phyloP scores from a whole-genome alignment of 352 stramenopile species.

The Thalassiosira livingstoniorum region DNA sequence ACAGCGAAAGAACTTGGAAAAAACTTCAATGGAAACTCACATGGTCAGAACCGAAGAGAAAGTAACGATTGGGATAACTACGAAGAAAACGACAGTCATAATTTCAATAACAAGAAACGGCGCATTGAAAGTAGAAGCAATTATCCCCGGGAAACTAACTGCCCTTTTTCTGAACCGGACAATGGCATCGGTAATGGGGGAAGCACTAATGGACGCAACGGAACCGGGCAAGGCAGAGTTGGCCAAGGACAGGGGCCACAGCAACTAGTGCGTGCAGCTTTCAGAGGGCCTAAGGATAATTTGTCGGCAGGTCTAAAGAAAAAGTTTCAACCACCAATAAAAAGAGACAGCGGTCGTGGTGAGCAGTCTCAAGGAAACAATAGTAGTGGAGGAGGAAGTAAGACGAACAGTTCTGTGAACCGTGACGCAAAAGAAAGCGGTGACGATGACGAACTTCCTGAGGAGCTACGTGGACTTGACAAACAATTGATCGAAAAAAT shows the following conservation, averaged over 20 bases:
- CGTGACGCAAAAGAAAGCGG: conserved; percentile 22
- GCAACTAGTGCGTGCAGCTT: conserved; percentile 34
- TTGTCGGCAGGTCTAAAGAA: conserved; percentile 63
- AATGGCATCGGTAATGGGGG: background rate
- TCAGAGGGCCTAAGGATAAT: conserved; percentile 50
- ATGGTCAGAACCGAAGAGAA: background rate
- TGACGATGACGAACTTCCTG: conserved; percentile 90
- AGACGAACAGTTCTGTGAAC: conserved; percentile 31
- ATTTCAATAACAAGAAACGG: background rate
- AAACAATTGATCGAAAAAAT: conserved; percentile 96
- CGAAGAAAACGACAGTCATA: conserved; percentile 15
- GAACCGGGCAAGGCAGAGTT: conserved; percentile 12
- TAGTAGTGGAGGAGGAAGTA: conserved; percentile 14
- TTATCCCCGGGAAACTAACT: background rate
- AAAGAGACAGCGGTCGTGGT: conserved; percentile 34
- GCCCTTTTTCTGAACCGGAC: background rate
- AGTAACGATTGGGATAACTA: conserved; percentile 46
- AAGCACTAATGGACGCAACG: conserved; percentile 9
- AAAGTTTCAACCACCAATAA: conserved; percentile 80
- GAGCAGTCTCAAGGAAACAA: conserved; percentile 7
- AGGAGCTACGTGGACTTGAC: conserved; percentile 93
- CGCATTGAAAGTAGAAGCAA: background rate
- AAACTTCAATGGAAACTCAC: conserved; percentile 34
- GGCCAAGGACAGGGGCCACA: conserved; percentile 57
- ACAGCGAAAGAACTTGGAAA: conserved; percentile 42